phyloP scores from a whole-genome alignment of 2,329 filamentous ascomycete genomes.

The Alternaria sp. region DNA sequence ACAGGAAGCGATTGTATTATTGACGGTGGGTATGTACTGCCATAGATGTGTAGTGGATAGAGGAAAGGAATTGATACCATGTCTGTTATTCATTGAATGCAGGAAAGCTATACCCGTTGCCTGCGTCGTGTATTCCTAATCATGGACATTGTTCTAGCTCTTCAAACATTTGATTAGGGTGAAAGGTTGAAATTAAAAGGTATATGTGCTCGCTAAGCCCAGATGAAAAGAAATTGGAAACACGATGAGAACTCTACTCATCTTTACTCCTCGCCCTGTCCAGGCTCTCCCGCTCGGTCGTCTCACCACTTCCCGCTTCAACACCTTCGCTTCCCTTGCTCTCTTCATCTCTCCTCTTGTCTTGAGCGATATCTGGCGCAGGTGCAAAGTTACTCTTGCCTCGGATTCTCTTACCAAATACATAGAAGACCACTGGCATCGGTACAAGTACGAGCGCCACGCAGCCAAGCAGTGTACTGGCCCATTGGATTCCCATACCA shows the following conservation, averaged over 20 bases:
- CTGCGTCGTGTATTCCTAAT: not conserved
- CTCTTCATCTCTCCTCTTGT: conserved; percentile 46
- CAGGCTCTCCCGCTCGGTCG: conserved; percentile 5
- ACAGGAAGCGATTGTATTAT: conserved; percentile 77
- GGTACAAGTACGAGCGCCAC: conserved; percentile 52
- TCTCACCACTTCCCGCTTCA: conserved; percentile 14
- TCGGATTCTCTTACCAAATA: conserved; percentile 53
- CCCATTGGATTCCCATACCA: conserved; percentile 59
- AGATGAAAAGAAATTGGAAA: not conserved
- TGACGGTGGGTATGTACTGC: conserved; percentile 72
- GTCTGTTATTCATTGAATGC: not conserved
- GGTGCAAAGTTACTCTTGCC: conserved; percentile 53
- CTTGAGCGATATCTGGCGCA: conserved; percentile 47
- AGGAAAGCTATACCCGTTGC: not conserved
- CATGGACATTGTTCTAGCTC: not conserved
- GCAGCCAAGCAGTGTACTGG: conserved; percentile 53
- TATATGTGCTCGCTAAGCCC: not conserved
- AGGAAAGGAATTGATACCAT: not conserved
- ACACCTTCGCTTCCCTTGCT: conserved; percentile 16
- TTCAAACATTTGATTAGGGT: not conserved
- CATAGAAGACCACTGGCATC: conserved; percentile 54
- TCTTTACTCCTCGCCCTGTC: conserved; percentile 21
- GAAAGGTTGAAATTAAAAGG: not conserved
- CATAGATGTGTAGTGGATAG: conserved; percentile 8
- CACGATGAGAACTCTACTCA: conserved; percentile 1